phyloP scores from a whole-genome alignment of 192 early-diverging fungal species.

The Piromyces finnis region DNA sequence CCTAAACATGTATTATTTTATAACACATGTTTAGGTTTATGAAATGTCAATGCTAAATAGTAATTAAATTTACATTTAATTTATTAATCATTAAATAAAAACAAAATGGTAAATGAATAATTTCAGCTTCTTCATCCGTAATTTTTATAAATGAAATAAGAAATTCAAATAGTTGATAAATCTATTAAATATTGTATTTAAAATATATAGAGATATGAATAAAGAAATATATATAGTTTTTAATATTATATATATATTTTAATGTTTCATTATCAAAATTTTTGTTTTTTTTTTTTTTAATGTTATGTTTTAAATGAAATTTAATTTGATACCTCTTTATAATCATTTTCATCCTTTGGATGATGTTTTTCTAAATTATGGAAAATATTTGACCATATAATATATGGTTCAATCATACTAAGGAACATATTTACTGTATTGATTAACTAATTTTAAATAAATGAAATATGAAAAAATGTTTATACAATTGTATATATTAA shows the following conservation, averaged over 20 bases:
- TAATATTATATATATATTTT: too few species aligned
- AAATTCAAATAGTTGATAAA: slow-evolving; percentile 46
- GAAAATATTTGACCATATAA: slow-evolving; percentile 53
- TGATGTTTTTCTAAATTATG: not conserved
- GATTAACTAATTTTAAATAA: slow-evolving; percentile 22
- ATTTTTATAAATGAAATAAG: slow-evolving; percentile 55
- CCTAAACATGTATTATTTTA: too few species aligned
- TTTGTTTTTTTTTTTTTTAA: too few species aligned
- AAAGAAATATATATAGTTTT: too few species aligned
- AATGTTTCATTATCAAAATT: too few species aligned
- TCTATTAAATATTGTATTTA: too few species aligned
- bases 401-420: slow-evolving; percentile 69
- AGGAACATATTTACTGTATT: slow-evolving; percentile 79
- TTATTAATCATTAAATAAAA: slow-evolving; percentile 32
- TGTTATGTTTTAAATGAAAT: too few species aligned
- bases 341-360: slow-evolving; percentile 2
- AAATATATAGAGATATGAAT: too few species aligned
- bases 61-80: slow-evolving; percentile 16
- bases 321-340: slow-evolving; percentile 6
- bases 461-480: too few species aligned
- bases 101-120: slow-evolving; percentile 66
- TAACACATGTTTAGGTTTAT: too few species aligned
- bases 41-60: too few species aligned
- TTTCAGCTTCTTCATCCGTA: slow-evolving; percentile 63
- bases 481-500: too few species aligned